phyloP scores from a whole-genome alignment of 345 rosid genomes.

The Cardamine resedifolia region DNA sequence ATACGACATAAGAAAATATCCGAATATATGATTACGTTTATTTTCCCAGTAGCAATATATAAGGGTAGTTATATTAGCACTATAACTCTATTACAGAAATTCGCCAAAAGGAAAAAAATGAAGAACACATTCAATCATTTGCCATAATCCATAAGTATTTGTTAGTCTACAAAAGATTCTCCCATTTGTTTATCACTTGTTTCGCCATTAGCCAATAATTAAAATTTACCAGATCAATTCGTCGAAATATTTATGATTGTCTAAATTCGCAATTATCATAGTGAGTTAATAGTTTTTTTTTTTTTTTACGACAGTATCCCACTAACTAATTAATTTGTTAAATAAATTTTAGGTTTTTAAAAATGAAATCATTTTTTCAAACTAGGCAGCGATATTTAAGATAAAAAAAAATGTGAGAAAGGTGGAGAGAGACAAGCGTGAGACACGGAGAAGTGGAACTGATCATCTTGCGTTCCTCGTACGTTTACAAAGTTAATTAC shows the following conservation, averaged over 20 bases:
- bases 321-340: too few relatives aligned
- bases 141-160: background rate
- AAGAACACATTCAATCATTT: background rate
- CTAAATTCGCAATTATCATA: background rate
- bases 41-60: too few relatives aligned
- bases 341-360: too few relatives aligned
- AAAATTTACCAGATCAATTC: background rate
- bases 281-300: background rate
- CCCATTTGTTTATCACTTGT: background rate
- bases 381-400: background rate
- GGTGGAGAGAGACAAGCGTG: background rate
- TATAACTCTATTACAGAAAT: background rate
- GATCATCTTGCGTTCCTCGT: slow-evolving; percentile 33
- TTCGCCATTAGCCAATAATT: background rate
- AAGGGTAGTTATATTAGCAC: background rate
- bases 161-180: background rate
- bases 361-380: background rate
- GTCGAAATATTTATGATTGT: background rate
- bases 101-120: background rate
- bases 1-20: background rate
- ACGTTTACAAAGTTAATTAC: slow-evolving; percentile 26
- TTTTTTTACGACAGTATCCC: too few relatives aligned
- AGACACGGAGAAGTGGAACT: slow-evolving; percentile 31
- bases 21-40: background rate
- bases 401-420: background rate